These are phyloP conservation scores for Saccharomyces hybrid DNA, from an alignment of 1,139 yeast genomes.

Conservation along the genomic window DNA sequence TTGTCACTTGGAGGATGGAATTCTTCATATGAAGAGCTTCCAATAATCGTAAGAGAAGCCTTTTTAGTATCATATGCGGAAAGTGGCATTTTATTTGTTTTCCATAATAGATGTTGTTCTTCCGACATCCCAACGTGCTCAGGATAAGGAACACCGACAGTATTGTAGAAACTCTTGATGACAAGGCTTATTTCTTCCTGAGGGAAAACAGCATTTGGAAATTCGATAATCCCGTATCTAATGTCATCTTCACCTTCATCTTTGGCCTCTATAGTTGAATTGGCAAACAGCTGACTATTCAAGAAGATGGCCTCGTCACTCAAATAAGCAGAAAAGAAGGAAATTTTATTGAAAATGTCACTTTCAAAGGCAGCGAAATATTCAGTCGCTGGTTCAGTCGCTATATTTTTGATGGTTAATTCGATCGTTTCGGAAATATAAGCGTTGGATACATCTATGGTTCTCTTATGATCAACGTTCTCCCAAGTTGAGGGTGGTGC, in stretches of 20 bases:
- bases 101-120: constrained; percentile 51
- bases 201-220: constrained; percentile 65
- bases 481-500: constrained; percentile 32
- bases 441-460: constrained; percentile 58
- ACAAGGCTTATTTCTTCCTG: constrained; percentile 45
- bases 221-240: constrained; percentile 41
- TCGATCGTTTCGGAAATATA: constrained; percentile 59
- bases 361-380: constrained; percentile 44
- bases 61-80: constrained; percentile 56
- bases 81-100: constrained; percentile 50
- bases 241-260: constrained; percentile 26
- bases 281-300: constrained; percentile 31
- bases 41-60: constrained; percentile 45
- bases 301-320: constrained; percentile 33
- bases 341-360: constrained; percentile 39
- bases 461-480: constrained; percentile 33
- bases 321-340: constrained; percentile 41
- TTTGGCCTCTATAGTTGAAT: constrained; percentile 21
- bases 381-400: constrained; percentile 43
- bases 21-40: constrained; percentile 29
- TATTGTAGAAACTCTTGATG: constrained; percentile 48
- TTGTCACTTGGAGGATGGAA: constrained; percentile 35
- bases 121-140: constrained; percentile 52
- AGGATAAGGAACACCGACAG: constrained; percentile 55
- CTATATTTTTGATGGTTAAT: constrained; percentile 55